Conservation (phyloP, 257 asterid genomes). For the Linaria vulgaris region DNA sequence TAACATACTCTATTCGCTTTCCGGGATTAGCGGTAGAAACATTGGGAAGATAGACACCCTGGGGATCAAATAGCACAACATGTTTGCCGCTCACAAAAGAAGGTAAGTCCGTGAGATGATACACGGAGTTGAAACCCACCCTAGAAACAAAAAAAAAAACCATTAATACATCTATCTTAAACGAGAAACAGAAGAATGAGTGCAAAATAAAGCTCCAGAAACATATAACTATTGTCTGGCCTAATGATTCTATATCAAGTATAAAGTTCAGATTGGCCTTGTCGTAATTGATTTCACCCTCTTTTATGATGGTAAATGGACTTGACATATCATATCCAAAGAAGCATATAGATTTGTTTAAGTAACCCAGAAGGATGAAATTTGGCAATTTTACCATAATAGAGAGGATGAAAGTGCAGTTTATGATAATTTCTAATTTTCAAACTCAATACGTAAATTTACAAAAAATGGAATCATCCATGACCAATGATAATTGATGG, state of each 20-base stretch:
- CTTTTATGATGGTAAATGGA: conserved; percentile 15
- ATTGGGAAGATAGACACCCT: conserved; percentile 88
- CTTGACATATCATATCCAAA: conserved; percentile 6
- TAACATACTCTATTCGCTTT: conserved; percentile 83
- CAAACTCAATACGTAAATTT: conserved; percentile 15
- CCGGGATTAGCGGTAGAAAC: conserved; percentile 90
- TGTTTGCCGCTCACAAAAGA: conserved; percentile 95
- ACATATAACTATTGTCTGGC: conserved; percentile 2
- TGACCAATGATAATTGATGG: conserved; percentile 12
- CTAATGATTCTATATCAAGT: conserved; percentile 16
- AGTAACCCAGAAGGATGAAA: background rate
- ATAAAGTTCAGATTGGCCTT: conserved; percentile 9
- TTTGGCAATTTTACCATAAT: conserved; percentile 1
- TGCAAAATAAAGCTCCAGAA: conserved; percentile 15
- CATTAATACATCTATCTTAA: conserved; percentile 27
- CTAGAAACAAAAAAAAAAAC: conserved; percentile 46
- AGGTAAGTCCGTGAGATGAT: conserved; percentile 94
- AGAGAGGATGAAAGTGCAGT: conserved; percentile 5
- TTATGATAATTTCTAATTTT: conserved; percentile 10
- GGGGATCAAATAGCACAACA: conserved; percentile 94
- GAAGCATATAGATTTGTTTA: conserved; percentile 17
- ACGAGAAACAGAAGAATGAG: conserved; percentile 21
- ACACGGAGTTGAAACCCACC: conserved; percentile 99
- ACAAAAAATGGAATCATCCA: background rate
- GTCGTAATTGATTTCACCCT: conserved; percentile 7